Conservation (phyloP, 495 filamentous ascomycete species). For the Clavariopsis aquatica region DNA sequence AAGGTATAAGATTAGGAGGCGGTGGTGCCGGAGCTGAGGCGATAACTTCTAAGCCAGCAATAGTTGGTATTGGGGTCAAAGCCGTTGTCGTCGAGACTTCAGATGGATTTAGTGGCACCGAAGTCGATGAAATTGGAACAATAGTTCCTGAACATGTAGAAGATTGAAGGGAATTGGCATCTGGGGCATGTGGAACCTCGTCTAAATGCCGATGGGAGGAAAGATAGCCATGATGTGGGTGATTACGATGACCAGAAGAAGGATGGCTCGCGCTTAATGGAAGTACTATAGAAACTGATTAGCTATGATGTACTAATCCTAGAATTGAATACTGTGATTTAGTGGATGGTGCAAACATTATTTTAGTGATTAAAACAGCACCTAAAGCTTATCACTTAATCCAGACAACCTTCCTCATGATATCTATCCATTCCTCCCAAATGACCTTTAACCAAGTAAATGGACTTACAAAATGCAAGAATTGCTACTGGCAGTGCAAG, state of each 20-base stretch:
- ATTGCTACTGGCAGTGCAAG: background rate
- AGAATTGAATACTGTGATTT: too few relatives aligned
- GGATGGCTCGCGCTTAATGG: background rate
- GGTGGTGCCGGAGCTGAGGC: background rate
- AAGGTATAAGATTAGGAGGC: too few relatives aligned
- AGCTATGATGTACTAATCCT: background rate
- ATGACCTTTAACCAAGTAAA: background rate
- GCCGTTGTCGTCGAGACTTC: background rate
- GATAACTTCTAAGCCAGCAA: background rate
- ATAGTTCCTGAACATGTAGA: too few relatives aligned
- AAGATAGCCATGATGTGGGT: background rate
- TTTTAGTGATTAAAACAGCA: too few relatives aligned
- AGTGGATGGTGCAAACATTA: too few relatives aligned
- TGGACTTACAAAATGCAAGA: constrained; percentile 1
- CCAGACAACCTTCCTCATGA: background rate
- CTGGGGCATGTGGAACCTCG: background rate
- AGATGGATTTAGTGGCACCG: background rate
- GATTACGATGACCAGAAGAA: background rate
- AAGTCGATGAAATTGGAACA: too few relatives aligned
- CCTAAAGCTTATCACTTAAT: too few relatives aligned
- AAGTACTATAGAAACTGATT: background rate
- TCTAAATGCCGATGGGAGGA: background rate
- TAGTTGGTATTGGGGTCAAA: background rate
- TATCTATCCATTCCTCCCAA: background rate
- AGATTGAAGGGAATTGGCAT: too few relatives aligned